Conservation (phyloP, 1,139 yeast species). For the Yamadazyma blattariae region DNA sequence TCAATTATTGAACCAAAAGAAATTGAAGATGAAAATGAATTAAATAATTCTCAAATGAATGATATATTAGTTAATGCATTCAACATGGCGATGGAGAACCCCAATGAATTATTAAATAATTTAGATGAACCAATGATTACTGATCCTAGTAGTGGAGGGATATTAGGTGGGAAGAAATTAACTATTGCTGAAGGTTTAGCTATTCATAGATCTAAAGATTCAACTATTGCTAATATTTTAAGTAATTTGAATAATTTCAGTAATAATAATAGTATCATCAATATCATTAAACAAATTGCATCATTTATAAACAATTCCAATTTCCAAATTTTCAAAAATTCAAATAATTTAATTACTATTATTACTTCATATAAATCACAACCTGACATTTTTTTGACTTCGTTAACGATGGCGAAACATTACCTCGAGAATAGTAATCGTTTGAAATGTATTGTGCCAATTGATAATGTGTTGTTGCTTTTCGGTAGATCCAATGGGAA, state of each 20-base stretch:
- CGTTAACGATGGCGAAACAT: constrained; percentile 38
- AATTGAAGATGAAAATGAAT: constrained; percentile 25
- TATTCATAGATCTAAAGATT: constrained; percentile 41
- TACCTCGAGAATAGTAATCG: constrained; percentile 21
- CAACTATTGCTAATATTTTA: constrained; percentile 23
- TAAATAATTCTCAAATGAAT: constrained; percentile 54
- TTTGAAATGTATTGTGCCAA: constrained; percentile 10
- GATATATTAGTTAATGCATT: constrained; percentile 73
- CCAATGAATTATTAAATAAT: constrained; percentile 52
- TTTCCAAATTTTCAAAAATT: constrained; percentile 16
- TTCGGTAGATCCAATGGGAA: constrained; percentile 12
- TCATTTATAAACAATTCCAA: constrained; percentile 29
- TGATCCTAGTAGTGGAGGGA: too few relatives aligned
- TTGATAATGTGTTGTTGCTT: constrained; percentile 15
- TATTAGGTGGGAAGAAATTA: constrained; percentile 29
- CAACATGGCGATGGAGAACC: constrained; percentile 68
- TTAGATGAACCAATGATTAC: constrained; percentile 38
- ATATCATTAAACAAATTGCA: constrained; percentile 43
- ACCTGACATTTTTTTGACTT: constrained; percentile 27
- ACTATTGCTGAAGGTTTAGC: constrained; percentile 70
- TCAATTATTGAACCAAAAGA: constrained; percentile 17
- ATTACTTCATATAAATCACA: constrained; percentile 23
- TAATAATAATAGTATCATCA: constrained; percentile 23
- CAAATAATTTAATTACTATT: constrained; percentile 15
- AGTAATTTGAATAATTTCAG: constrained; percentile 23